Base-by-base conservation (phyloP, 345 rosid species). In the Brassica napus region DNA sequence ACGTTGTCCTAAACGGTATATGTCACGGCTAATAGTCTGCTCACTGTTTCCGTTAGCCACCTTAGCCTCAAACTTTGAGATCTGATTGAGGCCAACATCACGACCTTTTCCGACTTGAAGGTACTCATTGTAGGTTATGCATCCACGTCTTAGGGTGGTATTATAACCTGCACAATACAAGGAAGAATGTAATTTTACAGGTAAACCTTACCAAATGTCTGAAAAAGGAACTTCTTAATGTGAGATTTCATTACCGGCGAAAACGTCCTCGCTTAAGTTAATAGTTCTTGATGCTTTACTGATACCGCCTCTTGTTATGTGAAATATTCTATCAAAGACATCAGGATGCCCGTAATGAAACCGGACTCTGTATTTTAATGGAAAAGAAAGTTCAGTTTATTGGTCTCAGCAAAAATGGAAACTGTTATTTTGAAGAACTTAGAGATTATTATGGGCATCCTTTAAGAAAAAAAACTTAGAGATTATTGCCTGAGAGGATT, bases 301-400 rank as follows among this genome's bases (percentile, higher is more conserved):
- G 82, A 94, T 86, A 72, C 98, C 98, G 59, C 98, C 98, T 84
- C 98, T 94, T 44, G 98, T 91, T 73, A 94, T 89, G 84, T 94
- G 98, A 80, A 94, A 94, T 74, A 92, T 58, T 85, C 97, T 87
- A 82, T 94, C 95, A 66, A 92, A 94, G 73, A 94, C 89, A 88
- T 94, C 98, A 11, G 98, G 97, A 82, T 94, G 98, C 18, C 98
- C 98, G 49, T 94, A 94, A 84, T 94, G 98, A 87, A 92, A 94
- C 58, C 98, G 88, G 58, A 94, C 97, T 86, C 98, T 94, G 77
- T 65, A 68, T 28, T 83, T 44, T 71, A 76, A 47, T 28, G 64
- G 72, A 74, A 60, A 4, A 15, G 69, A 73, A 24, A 37, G 26
- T n/a, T 74, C 6, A 65, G 59, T 24, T 47, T 68, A 1, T 0